phyloP scores from a whole-genome alignment of 2,329 filamentous ascomycete species.

The Dryadomyces quercivorus region DNA sequence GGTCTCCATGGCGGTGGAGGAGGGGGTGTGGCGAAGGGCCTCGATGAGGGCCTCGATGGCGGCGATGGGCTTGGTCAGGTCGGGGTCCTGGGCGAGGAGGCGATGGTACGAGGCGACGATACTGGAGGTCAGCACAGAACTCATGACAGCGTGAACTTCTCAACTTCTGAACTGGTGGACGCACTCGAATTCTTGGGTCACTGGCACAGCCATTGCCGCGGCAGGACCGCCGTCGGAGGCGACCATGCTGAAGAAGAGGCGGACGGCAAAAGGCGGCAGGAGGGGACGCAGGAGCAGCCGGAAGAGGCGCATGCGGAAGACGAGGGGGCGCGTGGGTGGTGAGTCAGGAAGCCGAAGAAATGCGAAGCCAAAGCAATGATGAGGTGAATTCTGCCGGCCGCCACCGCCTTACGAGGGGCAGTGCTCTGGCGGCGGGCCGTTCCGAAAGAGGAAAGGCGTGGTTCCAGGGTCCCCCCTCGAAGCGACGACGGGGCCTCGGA shows the following conservation, averaged over 20 bases:
- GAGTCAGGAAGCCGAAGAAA: background rate
- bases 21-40: slow-evolving; percentile 66
- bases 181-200: slow-evolving; percentile 20
- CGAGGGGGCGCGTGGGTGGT: background rate
- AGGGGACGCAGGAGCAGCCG: background rate
- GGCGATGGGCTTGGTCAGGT: slow-evolving; percentile 90
- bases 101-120: slow-evolving; percentile 44
- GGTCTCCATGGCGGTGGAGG: slow-evolving; percentile 86
- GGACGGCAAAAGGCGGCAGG: slow-evolving; percentile 6
- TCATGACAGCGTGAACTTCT: too few species aligned
- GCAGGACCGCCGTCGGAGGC: background rate
- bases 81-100: slow-evolving; percentile 53
- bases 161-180: too few species aligned
- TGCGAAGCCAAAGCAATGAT: too few species aligned
- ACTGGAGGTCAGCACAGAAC: slow-evolving; percentile 20
- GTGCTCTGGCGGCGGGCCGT: background rate
- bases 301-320: background rate
- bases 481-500: too few species aligned
- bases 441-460: background rate
- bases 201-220: background rate
- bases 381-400: slow-evolving; percentile 3
- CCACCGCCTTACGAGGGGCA: slow-evolving; percentile 7
- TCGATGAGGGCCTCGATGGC: slow-evolving; percentile 53
- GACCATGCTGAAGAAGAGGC: background rate
- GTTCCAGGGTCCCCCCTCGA: too few species aligned